A percentile compares a stretch with the other conserved stretches of the same genome.
phyloP scores from a whole-genome alignment of 108 stramenopile genomes.

The Aurantiochytrium sp. region DNA sequence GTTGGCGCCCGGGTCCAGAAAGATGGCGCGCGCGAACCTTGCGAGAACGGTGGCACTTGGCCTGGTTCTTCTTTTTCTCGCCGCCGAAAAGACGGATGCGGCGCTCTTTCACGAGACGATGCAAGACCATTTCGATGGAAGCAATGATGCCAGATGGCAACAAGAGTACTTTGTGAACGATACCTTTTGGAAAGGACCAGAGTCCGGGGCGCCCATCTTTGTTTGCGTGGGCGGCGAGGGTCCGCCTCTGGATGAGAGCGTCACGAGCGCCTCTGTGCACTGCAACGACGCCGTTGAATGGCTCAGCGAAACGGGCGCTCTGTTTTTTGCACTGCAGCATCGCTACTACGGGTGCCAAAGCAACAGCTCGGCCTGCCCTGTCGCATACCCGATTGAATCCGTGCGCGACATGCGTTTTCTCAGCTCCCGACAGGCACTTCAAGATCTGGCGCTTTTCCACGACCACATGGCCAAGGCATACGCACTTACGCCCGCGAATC shows the following conservation, averaged over 20 bases:
- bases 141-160: not conserved
- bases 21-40: too few relatives aligned
- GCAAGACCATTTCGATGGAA: not conserved
- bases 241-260: not conserved
- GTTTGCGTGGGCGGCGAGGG: conserved; percentile 43
- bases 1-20: too few relatives aligned
- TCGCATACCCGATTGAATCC: conserved; percentile 29
- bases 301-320: not conserved
- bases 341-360: conserved; percentile 68
- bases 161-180: conserved; percentile 37
- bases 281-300: not conserved
- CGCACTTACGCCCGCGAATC: not conserved
- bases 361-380: conserved; percentile 38
- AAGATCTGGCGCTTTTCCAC: conserved; percentile 66
- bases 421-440: conserved; percentile 68
- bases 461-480: not conserved
- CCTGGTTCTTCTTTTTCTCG: too few relatives aligned
- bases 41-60: too few relatives aligned
- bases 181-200: conserved; percentile 17
- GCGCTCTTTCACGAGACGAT: not conserved
- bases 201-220: conserved; percentile 24
- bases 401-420: conserved; percentile 47
- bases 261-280: not conserved
- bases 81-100: too few relatives aligned
- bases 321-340: conserved; percentile 73